Base-by-base conservation (phyloP, 169 alveolate genomes). In the Cryptosporidium muris region DNA sequence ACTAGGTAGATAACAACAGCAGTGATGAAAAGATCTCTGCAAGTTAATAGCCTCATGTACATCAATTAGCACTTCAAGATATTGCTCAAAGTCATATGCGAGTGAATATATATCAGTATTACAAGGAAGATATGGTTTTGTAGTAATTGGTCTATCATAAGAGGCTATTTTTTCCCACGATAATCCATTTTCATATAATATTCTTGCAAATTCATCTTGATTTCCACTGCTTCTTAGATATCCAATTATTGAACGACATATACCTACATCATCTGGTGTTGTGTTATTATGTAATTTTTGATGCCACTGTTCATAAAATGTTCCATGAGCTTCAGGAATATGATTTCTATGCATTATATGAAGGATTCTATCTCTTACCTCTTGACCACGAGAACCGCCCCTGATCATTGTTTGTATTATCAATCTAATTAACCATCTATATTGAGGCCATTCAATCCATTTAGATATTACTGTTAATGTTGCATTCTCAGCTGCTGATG, bases 251-350 rank as follows among this genome's bases (percentile, higher is more conserved):
- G 96, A 96, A 80, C 94, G 94, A 80, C 96, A 94, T 58, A 95
- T 95, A 58, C 93, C 94, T 63, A 95, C 92, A 90, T 95, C 98
- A 81, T 94, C 98, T 0, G 97, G 97, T 16, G 98, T 94, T 63
- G 98, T 95, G 82, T 95, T 95, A 89, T 95, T 95, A 91, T 95
- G 98, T 52, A 95, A 89, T 82, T 95, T 95, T 89, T 95, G 96
- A 90, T 95, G 98, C 98, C 98, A 95, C 90, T 95, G 95, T 64
- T 95, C 98, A 88, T 94, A 94, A 89, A 92, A 95, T 64, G 91
- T 89, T 3, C 94, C 95, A 16, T 82, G 88, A 40, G 80, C 81
- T 67, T 89, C 94, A 51, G 94, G 91, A 64, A 95, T 94, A 37
- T 89, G 88, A 68, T 94, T 92, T 36, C 91, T 92, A 82, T 93